phyloP scores from a whole-genome alignment of 495 filamentous ascomycete genomes.

The Tuber microsphaerosporum region DNA sequence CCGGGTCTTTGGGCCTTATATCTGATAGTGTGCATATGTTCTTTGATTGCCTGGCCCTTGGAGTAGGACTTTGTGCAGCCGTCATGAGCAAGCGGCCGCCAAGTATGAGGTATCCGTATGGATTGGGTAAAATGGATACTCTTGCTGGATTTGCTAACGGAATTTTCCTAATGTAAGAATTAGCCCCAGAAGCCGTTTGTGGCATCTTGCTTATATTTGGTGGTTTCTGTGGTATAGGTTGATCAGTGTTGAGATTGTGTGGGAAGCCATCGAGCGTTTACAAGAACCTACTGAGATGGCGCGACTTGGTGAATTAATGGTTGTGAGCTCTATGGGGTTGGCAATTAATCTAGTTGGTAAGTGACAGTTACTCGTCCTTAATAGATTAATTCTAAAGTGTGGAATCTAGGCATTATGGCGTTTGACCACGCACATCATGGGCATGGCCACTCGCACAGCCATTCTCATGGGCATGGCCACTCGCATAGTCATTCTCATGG shows the following conservation, averaged over 20 bases:
- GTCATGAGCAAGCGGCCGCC: constrained; percentile 97
- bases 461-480: constrained; percentile 26
- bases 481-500: constrained; percentile 21
- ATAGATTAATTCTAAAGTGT: not conserved
- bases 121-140: constrained; percentile 94
- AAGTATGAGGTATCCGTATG: constrained; percentile 80
- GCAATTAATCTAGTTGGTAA: constrained; percentile 88
- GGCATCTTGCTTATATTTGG: not conserved
- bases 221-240: constrained; percentile 50
- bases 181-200: not conserved
- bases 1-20: constrained; percentile 84
- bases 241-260: constrained; percentile 93
- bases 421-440: constrained; percentile 43
- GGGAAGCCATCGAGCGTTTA: constrained; percentile 83
- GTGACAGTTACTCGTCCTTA: constrained; percentile 66
- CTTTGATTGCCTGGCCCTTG: constrained; percentile 90
- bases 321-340: constrained; percentile 77
- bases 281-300: constrained; percentile 73
- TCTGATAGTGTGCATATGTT: constrained; percentile 99
- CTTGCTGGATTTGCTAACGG: constrained; percentile 95
- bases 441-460: constrained; percentile 15
- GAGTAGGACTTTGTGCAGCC: constrained; percentile 85
- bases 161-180: constrained; percentile 78
- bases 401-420: not conserved
- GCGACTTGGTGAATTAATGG: constrained; percentile 74